Percentiles rank a stretch among this genome's conserved stretches.
Evolutionary conservation across 1,284 basidiomycete species (phyloP).

Genomic region (Marasmius oreades): DNA sequence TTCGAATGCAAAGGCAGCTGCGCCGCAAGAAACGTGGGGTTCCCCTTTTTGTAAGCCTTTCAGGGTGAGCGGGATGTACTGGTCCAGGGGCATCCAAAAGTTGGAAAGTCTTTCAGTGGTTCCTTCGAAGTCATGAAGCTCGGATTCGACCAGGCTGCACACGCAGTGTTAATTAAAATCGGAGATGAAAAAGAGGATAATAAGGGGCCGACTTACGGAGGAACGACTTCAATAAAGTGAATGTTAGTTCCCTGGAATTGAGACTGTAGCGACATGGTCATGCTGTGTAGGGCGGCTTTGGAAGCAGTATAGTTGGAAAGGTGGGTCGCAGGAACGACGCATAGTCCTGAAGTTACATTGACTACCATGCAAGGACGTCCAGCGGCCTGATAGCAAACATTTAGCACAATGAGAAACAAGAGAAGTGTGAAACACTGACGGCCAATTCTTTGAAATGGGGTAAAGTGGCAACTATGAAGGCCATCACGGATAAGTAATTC

Average conservation of each 20-base stretch:
- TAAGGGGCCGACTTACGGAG: conserved; percentile 53
- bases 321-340: conserved; percentile 38
- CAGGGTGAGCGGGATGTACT: conserved; percentile 45
- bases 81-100: conserved; percentile 57
- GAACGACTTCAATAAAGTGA: conserved; percentile 56
- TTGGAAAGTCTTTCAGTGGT: conserved; percentile 44
- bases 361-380: conserved; percentile 48
- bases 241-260: conserved; percentile 51
- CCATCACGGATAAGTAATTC: conserved; percentile 55
- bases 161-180: neutral
- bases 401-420: conserved; percentile 15
- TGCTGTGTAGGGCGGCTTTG: conserved; percentile 61
- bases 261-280: conserved; percentile 43
- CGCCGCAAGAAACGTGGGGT: conserved; percentile 33
- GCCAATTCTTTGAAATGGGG: conserved; percentile 55
- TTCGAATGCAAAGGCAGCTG: conserved; percentile 21
- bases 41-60: conserved; percentile 47
- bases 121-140: conserved; percentile 59
- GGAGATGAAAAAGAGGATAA: neutral
- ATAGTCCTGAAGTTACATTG: conserved; percentile 51
- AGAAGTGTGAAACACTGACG: conserved; percentile 31
- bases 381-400: conserved; percentile 26
- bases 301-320: conserved; percentile 54
- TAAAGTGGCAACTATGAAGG: conserved; percentile 46
- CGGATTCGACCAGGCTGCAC: conserved; percentile 57